A percentile compares a stretch with the other conserved stretches of the same genome.
phyloP scores from a whole-genome alignment of 2,329 filamentous ascomycete genomes.

The Ciborinia camelliae region DNA sequence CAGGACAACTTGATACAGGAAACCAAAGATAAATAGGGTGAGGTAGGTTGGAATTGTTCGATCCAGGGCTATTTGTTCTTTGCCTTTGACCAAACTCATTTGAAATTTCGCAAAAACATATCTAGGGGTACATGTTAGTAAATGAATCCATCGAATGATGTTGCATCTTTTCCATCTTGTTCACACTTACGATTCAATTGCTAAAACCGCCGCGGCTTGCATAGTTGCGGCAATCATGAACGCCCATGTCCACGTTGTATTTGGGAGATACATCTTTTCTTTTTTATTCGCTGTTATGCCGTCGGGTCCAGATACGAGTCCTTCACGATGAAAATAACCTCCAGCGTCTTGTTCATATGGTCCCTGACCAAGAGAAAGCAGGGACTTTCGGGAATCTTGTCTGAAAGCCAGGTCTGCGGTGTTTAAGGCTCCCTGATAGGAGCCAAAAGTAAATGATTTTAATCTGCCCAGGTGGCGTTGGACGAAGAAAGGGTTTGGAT shows the following conservation, averaged over 20 bases:
- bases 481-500: background rate
- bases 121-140: constrained; percentile 40
- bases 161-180: background rate
- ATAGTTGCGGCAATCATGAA: constrained; percentile 72
- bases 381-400: constrained; percentile 46
- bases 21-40: constrained; percentile 95
- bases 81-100: constrained; percentile 49
- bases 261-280: constrained; percentile 65
- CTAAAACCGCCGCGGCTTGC: constrained; percentile 78
- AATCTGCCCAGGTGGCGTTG: background rate
- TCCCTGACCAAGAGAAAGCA: constrained; percentile 42
- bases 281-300: constrained; percentile 22
- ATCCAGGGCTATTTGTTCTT: constrained; percentile 52
- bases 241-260: constrained; percentile 81
- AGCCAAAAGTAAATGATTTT: constrained; percentile 23
- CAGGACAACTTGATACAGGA: constrained; percentile 84
- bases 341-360: constrained; percentile 38
- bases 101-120: constrained; percentile 92
- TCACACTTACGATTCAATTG: constrained; percentile 74
- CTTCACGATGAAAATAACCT: constrained; percentile 37
- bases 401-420: constrained; percentile 47
- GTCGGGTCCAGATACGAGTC: constrained; percentile 28
- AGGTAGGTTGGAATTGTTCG: constrained; percentile 90
- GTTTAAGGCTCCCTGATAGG: constrained; percentile 33
- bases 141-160: constrained; percentile 15